Conservation (phyloP, 2,329 filamentous ascomycete species). For the Exserohilum turcica region DNA sequence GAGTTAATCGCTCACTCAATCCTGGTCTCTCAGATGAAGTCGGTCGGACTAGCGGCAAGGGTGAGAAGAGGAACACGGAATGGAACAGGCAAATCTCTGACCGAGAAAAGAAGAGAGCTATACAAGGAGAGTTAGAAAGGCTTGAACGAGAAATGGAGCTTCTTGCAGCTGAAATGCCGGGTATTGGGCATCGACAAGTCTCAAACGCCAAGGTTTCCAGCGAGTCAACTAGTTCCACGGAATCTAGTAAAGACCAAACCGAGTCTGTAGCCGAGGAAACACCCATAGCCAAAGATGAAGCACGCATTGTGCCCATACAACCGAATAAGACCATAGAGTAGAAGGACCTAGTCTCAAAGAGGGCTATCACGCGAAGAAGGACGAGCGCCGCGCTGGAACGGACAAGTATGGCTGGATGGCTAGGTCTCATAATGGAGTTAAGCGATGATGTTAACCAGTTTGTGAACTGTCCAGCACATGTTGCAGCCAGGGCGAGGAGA, state of each 20-base stretch:
- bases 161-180: constrained; percentile 20
- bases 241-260: no score
- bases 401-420: no score
- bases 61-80: background rate
- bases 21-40: background rate
- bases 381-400: no score
- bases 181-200: background rate
- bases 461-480: no score
- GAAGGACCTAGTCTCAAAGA: background rate
- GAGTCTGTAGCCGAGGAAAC: no score
- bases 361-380: no score
- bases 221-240: no score
- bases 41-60: background rate
- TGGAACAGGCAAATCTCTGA: background rate
- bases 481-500: no score
- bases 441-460: no score
- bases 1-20: constrained; percentile 12
- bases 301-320: no score
- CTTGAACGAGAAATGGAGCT: constrained; percentile 21
- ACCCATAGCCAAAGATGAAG: no score
- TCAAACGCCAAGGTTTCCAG: background rate
- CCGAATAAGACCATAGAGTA: background rate
- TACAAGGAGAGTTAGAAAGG: constrained; percentile 24
- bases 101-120: constrained; percentile 11
- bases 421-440: no score